Evolutionary conservation across 2,329 filamentous ascomycete species (phyloP), one percentile per base, ranked within the genome.

Genomic region (Penicillium sp.): DNA sequence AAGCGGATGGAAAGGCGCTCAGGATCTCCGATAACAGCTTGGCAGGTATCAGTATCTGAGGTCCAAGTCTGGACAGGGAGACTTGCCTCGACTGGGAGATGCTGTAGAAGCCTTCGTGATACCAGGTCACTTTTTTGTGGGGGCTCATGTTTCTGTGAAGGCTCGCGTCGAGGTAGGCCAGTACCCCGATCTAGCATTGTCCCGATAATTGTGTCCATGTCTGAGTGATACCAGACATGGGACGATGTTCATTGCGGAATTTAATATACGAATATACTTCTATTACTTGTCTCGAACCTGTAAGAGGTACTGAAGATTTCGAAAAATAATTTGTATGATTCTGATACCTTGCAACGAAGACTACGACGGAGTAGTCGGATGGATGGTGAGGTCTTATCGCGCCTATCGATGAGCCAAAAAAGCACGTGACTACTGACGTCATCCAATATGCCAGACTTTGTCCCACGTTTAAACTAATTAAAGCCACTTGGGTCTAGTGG

Each of bases 1-100:
- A 22, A 7, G 28, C n/a, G 11, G 48, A 52, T 25, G 28, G 48
- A 35, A 52, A 35, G 16, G 48, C n/a, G 16, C 11, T 35, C 30
- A 52, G 48, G 19, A 35, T 52, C 33, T 35, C 19, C 14, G 30
- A n/a, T n/a, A 52, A n/a, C n/a, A 52, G 30, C 48, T 52, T 35
- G 7, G 35, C 19, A 35, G 13, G 25, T 11, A n/a, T 52, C 48
- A 52, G 48, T 43, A 52, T 19, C 48, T 25, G 14, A 35, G 33
- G 1, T 33, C 13, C 19, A 8, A 8, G 22, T 52, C 48, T 16
- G 11, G n/a, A 25, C 13, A 2, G 19, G 13, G 48, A 52, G n/a
- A 22, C 28, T n/a, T 37, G 25, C 48, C 30, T 52, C 48, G 3
- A 52, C 16, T n/a, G 48, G 48, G 22, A 52, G 40, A 10, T 19